Percentiles rank a stretch among this genome's conserved stretches.
Evolutionary conservation across 345 rosid species (phyloP).

Genomic region (Excoecaria cochinchinensis): DNA sequence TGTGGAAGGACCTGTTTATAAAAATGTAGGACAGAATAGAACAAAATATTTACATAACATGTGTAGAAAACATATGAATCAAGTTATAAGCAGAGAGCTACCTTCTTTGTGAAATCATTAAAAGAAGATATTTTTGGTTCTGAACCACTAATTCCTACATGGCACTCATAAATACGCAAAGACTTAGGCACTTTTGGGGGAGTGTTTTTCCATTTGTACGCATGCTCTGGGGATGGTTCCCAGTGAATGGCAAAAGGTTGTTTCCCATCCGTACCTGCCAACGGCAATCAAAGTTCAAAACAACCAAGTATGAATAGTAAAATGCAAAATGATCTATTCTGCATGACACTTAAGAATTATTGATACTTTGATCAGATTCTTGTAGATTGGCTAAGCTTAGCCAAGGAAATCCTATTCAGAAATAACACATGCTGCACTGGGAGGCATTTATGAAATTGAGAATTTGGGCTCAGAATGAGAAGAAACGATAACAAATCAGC

Average conservation of each 20-base stretch:
- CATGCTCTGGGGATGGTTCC: conserved; percentile 86
- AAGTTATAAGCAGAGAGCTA: conserved; percentile 27
- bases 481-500: not conserved
- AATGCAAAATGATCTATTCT: not conserved
- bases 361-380: not conserved
- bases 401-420: not conserved
- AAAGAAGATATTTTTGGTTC: conserved; percentile 78
- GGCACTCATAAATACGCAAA: conserved; percentile 92
- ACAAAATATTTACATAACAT: conserved; percentile 2
- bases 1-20: conserved; percentile 81
- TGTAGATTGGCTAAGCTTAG: not conserved
- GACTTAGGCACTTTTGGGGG: conserved; percentile 64
- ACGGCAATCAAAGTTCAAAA: conserved; percentile 14
- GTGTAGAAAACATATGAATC: conserved; percentile 1
- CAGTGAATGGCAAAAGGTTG: conserved; percentile 91
- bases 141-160: conserved; percentile 92
- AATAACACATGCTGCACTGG: not conserved
- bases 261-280: conserved; percentile 60
- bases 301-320: not conserved
- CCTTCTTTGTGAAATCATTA: conserved; percentile 75
- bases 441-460: not conserved
- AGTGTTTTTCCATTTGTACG: conserved; percentile 74
- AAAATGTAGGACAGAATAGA: conserved; percentile 4
- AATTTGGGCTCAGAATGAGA: not conserved
- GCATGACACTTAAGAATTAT: not conserved